A percentile compares a stretch with the other conserved stretches of the same genome.
These are phyloP conservation scores for Kitagawia praeruptora DNA, from an alignment of 129 eudicot species.

Conservation along the genomic window DNA sequence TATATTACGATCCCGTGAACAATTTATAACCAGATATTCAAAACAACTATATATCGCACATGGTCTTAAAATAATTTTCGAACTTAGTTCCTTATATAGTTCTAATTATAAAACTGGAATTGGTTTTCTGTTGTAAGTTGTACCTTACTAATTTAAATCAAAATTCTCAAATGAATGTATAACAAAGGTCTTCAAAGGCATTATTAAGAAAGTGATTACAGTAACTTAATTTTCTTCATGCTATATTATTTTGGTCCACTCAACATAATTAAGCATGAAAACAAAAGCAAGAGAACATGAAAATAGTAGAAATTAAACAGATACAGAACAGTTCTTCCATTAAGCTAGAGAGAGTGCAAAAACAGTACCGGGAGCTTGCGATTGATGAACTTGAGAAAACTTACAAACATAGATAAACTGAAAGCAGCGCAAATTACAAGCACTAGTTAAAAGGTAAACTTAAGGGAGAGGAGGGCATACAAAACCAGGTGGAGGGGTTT, in stretches of 20 bases:
- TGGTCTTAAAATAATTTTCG: background rate
- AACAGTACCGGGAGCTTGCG: background rate
- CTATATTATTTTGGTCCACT: background rate
- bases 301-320: background rate
- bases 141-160: too few species aligned
- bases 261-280: background rate
- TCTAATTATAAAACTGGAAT: too few species aligned
- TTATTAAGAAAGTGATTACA: too few species aligned
- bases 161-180: too few species aligned
- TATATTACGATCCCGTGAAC: background rate
- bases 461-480: slow-evolving; percentile 64
- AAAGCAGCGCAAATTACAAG: background rate
- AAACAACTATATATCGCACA: background rate
- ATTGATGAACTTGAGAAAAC: background rate
- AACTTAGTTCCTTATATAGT: too few species aligned
- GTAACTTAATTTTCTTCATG: too few species aligned
- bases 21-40: background rate
- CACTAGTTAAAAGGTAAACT: background rate
- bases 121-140: too few species aligned
- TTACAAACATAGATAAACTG: background rate
- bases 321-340: background rate
- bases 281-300: background rate
- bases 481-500: slow-evolving; percentile 86
- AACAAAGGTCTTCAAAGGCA: too few species aligned
- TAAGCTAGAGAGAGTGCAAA: background rate